phyloP scores from a whole-genome alignment of 495 filamentous ascomycete genomes.

The Penicillium simplicissimum region DNA sequence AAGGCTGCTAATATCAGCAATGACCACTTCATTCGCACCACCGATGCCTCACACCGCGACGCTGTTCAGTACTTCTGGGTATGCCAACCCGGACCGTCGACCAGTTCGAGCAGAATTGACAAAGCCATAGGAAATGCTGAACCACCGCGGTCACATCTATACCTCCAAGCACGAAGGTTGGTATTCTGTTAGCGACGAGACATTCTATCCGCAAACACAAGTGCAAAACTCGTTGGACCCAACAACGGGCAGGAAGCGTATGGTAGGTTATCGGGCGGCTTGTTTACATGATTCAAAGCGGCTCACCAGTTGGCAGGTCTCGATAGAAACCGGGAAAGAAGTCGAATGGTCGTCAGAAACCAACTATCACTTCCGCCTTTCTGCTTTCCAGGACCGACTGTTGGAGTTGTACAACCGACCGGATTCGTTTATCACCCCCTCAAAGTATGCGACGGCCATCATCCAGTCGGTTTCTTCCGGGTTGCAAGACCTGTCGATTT shows the following conservation, averaged over 20 bases:
- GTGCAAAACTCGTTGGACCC: constrained; percentile 76
- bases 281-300: not conserved
- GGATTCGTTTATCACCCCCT: constrained; percentile 69
- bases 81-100: constrained; percentile 19
- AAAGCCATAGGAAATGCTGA: constrained; percentile 56
- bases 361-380: constrained; percentile 95
- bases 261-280: constrained; percentile 44
- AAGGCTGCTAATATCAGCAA: constrained; percentile 64
- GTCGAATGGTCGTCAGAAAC: constrained; percentile 94
- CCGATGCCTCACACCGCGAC: constrained; percentile 75
- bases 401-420: constrained; percentile 76
- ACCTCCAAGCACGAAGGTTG: constrained; percentile 84
- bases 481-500: constrained; percentile 85
- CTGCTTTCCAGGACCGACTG: constrained; percentile 70
- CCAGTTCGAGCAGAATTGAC: constrained; percentile 15
- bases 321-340: constrained; percentile 82
- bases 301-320: constrained; percentile 48
- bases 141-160: constrained; percentile 79
- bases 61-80: constrained; percentile 93
- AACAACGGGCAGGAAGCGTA: constrained; percentile 74
- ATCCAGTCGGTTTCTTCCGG: constrained; percentile 65
- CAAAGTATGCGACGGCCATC: constrained; percentile 65
- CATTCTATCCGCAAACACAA: constrained; percentile 79
- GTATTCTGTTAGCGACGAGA: constrained; percentile 96
- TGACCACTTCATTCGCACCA: constrained; percentile 90